These are phyloP conservation scores for Leishmania braziliensis DNA, from an alignment of 208 protist genomes.

Conservation along the genomic window DNA sequence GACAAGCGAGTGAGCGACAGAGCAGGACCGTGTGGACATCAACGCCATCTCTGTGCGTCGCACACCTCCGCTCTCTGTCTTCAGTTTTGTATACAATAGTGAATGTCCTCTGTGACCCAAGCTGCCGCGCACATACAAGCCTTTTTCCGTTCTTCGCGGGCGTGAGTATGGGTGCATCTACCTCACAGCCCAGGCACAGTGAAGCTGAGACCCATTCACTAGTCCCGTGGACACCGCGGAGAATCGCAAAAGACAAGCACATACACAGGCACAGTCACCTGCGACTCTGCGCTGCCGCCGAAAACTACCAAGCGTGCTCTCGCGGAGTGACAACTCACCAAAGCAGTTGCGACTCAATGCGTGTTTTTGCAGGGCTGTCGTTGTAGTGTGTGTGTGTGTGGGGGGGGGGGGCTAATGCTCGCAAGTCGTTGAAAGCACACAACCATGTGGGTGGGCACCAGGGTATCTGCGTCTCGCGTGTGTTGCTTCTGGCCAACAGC, in stretches of 20 bases:
- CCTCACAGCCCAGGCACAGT: not conserved
- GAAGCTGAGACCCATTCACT: not conserved
- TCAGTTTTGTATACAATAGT: too few species aligned
- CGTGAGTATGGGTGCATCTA: not conserved
- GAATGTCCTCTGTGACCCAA: not conserved
- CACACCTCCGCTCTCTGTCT: not conserved
- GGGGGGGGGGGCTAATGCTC: not conserved
- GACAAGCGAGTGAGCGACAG: not conserved
- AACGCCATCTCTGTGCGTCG: not conserved
- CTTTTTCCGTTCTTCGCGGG: not conserved
- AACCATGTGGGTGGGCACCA: not conserved
- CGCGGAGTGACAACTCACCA: not conserved
- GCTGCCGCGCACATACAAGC: not conserved
- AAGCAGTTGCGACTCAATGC: not conserved
- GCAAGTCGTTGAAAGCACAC: not conserved
- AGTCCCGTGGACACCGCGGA: not conserved
- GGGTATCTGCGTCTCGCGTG: not conserved
- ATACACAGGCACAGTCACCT: not conserved
- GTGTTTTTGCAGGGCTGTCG: not conserved
- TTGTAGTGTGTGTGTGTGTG: not conserved
- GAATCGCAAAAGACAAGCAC: not conserved
- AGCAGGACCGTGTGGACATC: not conserved
- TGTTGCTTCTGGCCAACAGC: not conserved
- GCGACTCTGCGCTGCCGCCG: not conserved
- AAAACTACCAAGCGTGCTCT: not conserved